Percentiles rank a stretch among this genome's conserved stretches.
Evolutionary conservation across 1,284 basidiomycete species (phyloP).

Genomic region (Ceraceosorus guamensis): DNA sequence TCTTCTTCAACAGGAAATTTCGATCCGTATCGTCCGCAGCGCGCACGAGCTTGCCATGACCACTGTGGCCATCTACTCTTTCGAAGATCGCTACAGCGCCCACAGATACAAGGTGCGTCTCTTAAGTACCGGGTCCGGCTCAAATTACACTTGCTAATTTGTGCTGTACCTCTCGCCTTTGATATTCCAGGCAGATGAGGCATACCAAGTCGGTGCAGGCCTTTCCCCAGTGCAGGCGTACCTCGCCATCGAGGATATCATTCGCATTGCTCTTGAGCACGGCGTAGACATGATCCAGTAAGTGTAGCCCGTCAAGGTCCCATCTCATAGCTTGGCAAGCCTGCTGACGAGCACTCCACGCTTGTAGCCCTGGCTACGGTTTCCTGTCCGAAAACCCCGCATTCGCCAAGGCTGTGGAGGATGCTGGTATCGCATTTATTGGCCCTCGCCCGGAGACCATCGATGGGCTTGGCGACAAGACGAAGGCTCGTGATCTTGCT

Average conservation of each 20-base stretch:
- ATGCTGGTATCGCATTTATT: conserved; percentile 93
- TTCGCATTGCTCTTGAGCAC: conserved; percentile 63
- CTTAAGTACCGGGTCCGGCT: too few relatives aligned
- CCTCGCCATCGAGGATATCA: conserved; percentile 94
- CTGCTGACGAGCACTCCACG: too few relatives aligned
- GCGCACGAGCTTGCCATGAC: conserved; percentile 99
- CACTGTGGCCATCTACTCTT: conserved; percentile 92
- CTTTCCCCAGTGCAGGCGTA: conserved; percentile 93
- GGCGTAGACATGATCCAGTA: conserved; percentile 99
- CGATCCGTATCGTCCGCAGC: conserved; percentile 95
- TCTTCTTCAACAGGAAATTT: conserved; percentile 71
- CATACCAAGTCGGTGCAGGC: conserved; percentile 94
- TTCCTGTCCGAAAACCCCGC: conserved; percentile 95
- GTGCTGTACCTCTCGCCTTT: too few relatives aligned
- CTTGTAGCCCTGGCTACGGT: conserved; percentile 67
- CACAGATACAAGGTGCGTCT: conserved; percentile 99
- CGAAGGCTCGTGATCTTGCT: conserved; percentile 63
- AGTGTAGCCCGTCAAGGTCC: conserved; percentile 29
- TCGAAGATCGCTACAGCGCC: conserved; percentile 90
- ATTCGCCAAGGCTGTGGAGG: conserved; percentile 93
- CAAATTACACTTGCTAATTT: too few relatives aligned
- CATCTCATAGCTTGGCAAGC: too few relatives aligned
- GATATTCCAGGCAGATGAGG: too few relatives aligned
- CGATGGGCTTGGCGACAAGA: conserved; percentile 96
- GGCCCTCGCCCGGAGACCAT: conserved; percentile 95